Evolutionary conservation across 768 basidiomycete species (phyloP), one percentile per base, ranked within the genome.

Genomic region (Lactarius tabidus): DNA sequence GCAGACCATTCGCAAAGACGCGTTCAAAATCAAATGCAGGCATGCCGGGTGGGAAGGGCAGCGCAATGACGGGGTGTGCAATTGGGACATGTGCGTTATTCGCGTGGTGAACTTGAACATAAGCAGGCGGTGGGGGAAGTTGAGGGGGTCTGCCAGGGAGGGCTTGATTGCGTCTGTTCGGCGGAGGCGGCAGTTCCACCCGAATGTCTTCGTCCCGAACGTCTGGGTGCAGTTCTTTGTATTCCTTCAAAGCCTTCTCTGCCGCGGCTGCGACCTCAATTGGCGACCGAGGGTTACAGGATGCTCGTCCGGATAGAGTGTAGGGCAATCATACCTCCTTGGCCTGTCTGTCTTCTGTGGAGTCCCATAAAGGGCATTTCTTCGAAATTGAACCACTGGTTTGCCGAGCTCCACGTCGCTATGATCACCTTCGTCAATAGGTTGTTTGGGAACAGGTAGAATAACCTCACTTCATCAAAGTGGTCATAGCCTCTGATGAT

Each of bases 401-500:
- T 33, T n/a, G 68, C 26, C 45, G 56, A 57, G 56, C 58, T 38
- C 41, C 62, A 10, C 57, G 68, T 28, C 63, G 64, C 60, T 63
- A 60, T 56, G 38, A 31, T 60, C 17, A 10, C 23, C 7, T 38
- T 15, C 23, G 54, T 57, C 20, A 60, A 41, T 15, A 28, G 31
- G 52, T n/a, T n/a, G 8, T 18, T 51, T 26, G 33, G 60, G 20
- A 23, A 60, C 52, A 35, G 26, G 60, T 28, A 39, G 33, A 43
- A 38, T 20, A 31, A 3, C 31, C 51, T 73, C 79, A 36, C 71
- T 80, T 74, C 72, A 17, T 69, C 57, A 54, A 93, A 93, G 71
- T 94, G 92, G 0, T 91, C 87, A 70, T 93, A 93, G 1, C 90
- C 90, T 0, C 36, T 76, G 45, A 95, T 89, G 38, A 87, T 70